phyloP scores from a whole-genome alignment of 2,329 filamentous ascomycete genomes.

The Ploettnerulaceae sp. region DNA sequence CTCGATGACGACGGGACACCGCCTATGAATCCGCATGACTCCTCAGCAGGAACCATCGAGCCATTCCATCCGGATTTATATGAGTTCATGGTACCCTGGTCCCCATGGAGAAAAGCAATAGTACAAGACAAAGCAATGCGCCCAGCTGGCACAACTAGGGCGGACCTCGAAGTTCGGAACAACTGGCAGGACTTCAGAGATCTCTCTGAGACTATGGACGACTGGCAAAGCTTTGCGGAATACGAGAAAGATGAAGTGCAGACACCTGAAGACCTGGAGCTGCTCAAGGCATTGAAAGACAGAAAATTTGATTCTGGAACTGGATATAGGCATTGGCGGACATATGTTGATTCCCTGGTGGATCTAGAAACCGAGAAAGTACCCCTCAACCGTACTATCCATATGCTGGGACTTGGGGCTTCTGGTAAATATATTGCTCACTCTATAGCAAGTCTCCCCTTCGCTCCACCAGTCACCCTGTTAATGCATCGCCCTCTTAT shows the following conservation, averaged over 20 bases:
- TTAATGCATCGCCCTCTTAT: slow-evolving; percentile 49
- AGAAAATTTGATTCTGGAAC: background rate
- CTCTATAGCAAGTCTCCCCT: slow-evolving; percentile 51
- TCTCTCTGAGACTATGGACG: background rate
- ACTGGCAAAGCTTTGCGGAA: background rate
- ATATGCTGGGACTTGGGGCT: slow-evolving; percentile 61
- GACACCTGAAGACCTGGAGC: background rate
- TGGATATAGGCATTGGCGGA: background rate
- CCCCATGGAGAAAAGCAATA: background rate
- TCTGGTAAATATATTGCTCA: slow-evolving; percentile 64
- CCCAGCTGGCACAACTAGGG: background rate
- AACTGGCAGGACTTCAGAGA: slow-evolving; percentile 1
- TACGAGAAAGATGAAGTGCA: background rate
- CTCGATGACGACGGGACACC: background rate
- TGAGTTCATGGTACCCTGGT: background rate
- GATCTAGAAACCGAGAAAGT: background rate
- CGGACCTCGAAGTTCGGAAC: background rate
- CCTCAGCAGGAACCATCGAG: background rate
- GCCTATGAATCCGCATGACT: background rate
- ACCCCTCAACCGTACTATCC: slow-evolving; percentile 40
- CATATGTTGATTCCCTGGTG: background rate
- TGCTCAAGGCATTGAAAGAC: background rate
- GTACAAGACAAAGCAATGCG: background rate
- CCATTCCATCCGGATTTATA: background rate
- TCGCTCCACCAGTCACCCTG: slow-evolving; percentile 59